These are phyloP conservation scores for Stereum hirsutum DNA, from an alignment of 1,284 basidiomycete genomes.

Conservation along the genomic window DNA sequence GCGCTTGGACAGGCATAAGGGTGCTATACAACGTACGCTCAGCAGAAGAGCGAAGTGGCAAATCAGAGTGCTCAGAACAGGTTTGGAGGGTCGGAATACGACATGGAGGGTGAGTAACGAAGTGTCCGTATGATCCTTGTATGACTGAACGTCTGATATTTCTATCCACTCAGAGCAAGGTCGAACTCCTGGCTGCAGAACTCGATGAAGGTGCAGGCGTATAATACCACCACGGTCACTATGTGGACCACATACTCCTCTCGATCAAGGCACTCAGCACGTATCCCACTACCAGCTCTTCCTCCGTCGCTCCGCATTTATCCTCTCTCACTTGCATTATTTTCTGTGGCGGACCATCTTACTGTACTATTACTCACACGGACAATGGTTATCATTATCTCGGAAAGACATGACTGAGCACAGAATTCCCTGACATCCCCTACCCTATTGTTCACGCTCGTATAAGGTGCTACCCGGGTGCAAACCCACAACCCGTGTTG, in stretches of 20 bases:
- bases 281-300: too few relatives aligned
- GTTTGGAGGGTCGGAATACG: constrained; percentile 53
- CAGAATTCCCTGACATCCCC: too few relatives aligned
- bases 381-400: too few relatives aligned
- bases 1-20: constrained; percentile 42
- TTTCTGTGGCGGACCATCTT: too few relatives aligned
- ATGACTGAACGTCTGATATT: not conserved
- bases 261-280: too few relatives aligned
- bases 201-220: constrained; percentile 19
- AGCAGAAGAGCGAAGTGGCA: constrained; percentile 64
- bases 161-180: constrained; percentile 66
- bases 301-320: too few relatives aligned
- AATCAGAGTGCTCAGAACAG: constrained; percentile 47
- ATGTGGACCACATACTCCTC: too few relatives aligned
- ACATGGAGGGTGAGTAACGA: constrained; percentile 48
- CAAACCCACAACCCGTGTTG: constrained; percentile 46
- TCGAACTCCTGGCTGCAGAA: constrained; percentile 48
- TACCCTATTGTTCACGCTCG: too few relatives aligned
- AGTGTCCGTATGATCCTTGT: not conserved
- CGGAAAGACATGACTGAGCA: too few relatives aligned
- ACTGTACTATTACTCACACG: too few relatives aligned
- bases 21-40: constrained; percentile 36
- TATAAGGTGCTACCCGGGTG: constrained; percentile 74
- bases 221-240: too few relatives aligned
- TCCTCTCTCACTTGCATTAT: too few relatives aligned